These are phyloP conservation scores for Aspergillus carbonarius DNA, from an alignment of 2,329 filamentous ascomycete species.

Conservation along the genomic window DNA sequence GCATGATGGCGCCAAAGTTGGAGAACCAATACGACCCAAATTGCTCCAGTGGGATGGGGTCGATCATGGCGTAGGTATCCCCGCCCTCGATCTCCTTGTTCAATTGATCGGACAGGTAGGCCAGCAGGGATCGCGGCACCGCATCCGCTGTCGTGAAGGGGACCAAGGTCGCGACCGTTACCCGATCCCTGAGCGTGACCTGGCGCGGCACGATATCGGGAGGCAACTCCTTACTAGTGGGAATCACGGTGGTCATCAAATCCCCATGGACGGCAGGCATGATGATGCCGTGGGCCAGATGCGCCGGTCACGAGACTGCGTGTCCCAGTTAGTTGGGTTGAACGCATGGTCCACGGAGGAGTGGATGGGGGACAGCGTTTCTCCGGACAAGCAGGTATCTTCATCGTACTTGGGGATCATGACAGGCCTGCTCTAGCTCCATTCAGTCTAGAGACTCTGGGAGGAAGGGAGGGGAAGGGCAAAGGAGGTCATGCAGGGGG, in stretches of 20 bases:
- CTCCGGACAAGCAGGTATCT: too few species aligned
- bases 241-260: slow-evolving; percentile 29
- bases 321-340: slow-evolving; percentile 32
- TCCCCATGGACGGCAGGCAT: slow-evolving; percentile 42
- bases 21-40: slow-evolving; percentile 89
- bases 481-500: not conserved
- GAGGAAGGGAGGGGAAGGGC: not conserved
- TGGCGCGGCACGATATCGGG: slow-evolving; percentile 68
- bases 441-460: not conserved
- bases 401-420: not conserved
- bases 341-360: not conserved
- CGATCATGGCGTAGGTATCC: slow-evolving; percentile 87
- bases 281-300: slow-evolving; percentile 23
- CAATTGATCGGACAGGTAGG: slow-evolving; percentile 78
- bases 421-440: not conserved
- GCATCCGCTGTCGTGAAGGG: slow-evolving; percentile 75
- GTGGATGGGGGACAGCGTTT: not conserved
- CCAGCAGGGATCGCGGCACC: slow-evolving; percentile 72
- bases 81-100: slow-evolving; percentile 90
- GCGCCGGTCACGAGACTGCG: slow-evolving; percentile 37
- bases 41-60: slow-evolving; percentile 68
- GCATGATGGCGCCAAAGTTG: slow-evolving; percentile 85
- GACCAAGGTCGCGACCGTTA: slow-evolving; percentile 79
- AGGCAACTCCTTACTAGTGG: slow-evolving; percentile 55
- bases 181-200: slow-evolving; percentile 78